Evolutionary conservation across 805 yeast species (phyloP), one percentile per base, ranked within the genome.

Genomic region (Kodamaea leandrae): DNA sequence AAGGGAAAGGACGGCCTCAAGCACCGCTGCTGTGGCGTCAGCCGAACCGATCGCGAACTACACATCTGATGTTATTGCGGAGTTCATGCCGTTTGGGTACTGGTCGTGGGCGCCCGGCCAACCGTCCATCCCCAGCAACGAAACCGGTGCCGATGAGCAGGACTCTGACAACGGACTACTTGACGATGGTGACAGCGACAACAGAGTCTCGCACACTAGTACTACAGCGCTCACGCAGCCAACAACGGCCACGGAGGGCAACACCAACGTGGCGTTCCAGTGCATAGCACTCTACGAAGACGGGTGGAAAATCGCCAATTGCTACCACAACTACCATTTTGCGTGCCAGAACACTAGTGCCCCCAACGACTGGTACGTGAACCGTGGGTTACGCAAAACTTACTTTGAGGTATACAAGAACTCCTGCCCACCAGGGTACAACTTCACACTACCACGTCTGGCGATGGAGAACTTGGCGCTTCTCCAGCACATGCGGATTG

Each of bases 61-160:
- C 33, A 6, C 33, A 3, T 10, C 7, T 18, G 38, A 50, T 0
- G 51, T 72, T 4, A 32, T 49, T 19, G 46, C 57, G 36, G 25
- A 52, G 16, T 66, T 58, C 37, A 27, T 61, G 1, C 70, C 27
- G 32, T 35, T 29, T 29, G 51, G 64, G 12, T 59, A 75, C 26
- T 89, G 96, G 96, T 75, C 91, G 2, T 89, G 96, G 96, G 75
- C 71, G 0, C 54, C 69, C 0, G 58, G 62, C 7, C 76, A 83
- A 53, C 93, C 93, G 1, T 25, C n/a, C 4, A 16, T 41, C 13
- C 20, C 46, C 9, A 89, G 89, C 2, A 33, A 28, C 19, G 25
- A 32, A 2, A 20, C 41, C 19, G 14, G 29, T 28, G 32, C 25
- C 12, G 28, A 29, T 4, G 20, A 29, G 29, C 8, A 18, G 7